These are phyloP conservation scores for Dothideomycetidae sp. DNA, from an alignment of 2,329 filamentous ascomycete species.

Conservation along the genomic window DNA sequence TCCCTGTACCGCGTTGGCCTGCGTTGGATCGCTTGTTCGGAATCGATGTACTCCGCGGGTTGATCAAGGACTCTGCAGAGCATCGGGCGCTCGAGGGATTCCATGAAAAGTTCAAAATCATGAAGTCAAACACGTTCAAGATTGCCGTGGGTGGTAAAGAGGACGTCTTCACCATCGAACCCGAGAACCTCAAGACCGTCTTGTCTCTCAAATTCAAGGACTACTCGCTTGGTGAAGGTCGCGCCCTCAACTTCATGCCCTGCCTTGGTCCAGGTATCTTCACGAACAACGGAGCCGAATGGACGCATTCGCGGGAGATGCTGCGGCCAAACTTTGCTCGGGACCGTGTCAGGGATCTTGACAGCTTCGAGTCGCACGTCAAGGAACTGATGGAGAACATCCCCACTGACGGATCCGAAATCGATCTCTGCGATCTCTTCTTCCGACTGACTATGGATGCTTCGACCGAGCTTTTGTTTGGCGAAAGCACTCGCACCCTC, in stretches of 20 bases:
- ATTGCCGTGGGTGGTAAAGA: conserved; percentile 19
- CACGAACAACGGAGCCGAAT: conserved; percentile 30
- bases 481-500: conserved; percentile 25
- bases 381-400: conserved; percentile 44
- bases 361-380: conserved; percentile 47
- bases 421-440: conserved; percentile 49
- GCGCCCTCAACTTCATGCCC: conserved; percentile 25
- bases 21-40: conserved; percentile 37
- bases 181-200: conserved; percentile 35
- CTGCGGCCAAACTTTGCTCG: conserved; percentile 41
- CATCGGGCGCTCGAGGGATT: conserved; percentile 5
- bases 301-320: conserved; percentile 28
- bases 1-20: conserved; percentile 32
- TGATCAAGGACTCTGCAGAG: conserved; percentile 6
- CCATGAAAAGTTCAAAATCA: conserved; percentile 5
- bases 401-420: conserved; percentile 37
- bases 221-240: conserved; percentile 26
- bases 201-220: conserved; percentile 34
- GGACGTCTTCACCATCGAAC: conserved; percentile 30
- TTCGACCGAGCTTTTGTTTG: conserved; percentile 52
- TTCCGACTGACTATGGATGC: conserved; percentile 51
- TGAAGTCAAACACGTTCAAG: conserved; percentile 27
- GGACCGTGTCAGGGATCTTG: conserved; percentile 38
- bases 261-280: conserved; percentile 31
- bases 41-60: conserved; percentile 4